Evolutionary conservation across 148 eudicot genomes (phyloP).

Genomic region (Gaultheria prostrata): DNA sequence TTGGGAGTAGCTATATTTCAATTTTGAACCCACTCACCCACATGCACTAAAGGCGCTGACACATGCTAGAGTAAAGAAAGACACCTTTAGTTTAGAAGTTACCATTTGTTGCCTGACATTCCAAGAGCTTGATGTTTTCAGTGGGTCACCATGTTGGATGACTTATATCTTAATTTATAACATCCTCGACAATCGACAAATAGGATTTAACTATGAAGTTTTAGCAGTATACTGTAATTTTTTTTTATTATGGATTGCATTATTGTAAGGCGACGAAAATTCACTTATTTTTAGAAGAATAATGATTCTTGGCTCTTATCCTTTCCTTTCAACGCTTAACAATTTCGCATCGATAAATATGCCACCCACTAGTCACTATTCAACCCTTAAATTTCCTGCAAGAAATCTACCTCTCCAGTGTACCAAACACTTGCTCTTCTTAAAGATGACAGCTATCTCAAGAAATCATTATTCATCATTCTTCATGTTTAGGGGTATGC

Average conservation of each 20-base stretch:
- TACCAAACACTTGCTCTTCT: not conserved
- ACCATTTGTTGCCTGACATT: not conserved
- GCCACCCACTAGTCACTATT: not conserved
- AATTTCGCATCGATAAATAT: not conserved
- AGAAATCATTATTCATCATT: not conserved
- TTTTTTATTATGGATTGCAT: not conserved
- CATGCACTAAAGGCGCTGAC: not conserved
- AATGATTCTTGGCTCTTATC: not conserved
- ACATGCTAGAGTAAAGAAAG: not conserved
- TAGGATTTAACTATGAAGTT: not conserved
- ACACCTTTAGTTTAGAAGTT: not conserved
- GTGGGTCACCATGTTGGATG: not conserved
- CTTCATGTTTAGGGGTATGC: not conserved
- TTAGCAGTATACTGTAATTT: not conserved
- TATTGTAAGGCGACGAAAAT: not conserved
- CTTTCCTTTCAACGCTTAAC: not conserved
- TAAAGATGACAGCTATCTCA: not conserved
- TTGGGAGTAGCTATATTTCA: not conserved
- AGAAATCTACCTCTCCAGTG: not conserved
- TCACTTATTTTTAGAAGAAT: too few relatives aligned
- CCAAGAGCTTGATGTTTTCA: not conserved
- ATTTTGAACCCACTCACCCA: not conserved
- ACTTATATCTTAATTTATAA: not conserved
- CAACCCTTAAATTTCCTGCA: not conserved
- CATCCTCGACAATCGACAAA: not conserved